These are phyloP conservation scores for Oxyria digyna DNA, from an alignment of 148 eudicot genomes.

Conservation along the genomic window DNA sequence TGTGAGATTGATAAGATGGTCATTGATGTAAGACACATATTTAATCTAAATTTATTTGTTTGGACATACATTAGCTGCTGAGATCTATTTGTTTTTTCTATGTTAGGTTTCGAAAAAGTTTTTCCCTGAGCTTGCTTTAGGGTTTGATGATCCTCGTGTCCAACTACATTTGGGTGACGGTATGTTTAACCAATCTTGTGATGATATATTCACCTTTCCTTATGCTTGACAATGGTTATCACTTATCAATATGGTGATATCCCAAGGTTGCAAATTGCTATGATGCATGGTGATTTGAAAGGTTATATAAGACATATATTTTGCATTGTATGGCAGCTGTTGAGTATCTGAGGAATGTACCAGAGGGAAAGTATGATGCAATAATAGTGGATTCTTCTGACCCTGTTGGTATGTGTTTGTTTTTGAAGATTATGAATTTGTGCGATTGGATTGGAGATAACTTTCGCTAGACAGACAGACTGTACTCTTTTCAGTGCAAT, in stretches of 20 bases:
- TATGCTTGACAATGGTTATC: too few relatives aligned
- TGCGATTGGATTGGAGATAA: not conserved
- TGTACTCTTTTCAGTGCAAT: not conserved
- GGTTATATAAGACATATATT: not conserved
- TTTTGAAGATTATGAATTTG: not conserved
- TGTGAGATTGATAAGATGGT: conserved; percentile 98
- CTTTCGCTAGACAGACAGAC: not conserved
- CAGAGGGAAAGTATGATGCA: conserved; percentile 85
- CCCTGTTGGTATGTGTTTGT: conserved; percentile 69
- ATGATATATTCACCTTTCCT: not conserved
- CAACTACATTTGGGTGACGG: conserved; percentile 89
- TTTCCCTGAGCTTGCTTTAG: conserved; percentile 74
- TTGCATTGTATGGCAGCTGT: conserved; percentile 40
- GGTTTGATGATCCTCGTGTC: conserved; percentile 94
- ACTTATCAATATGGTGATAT: too few relatives aligned
- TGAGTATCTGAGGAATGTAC: conserved; percentile 49
- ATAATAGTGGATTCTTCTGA: conserved; percentile 94
- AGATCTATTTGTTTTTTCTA: not conserved
- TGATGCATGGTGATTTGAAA: not conserved
- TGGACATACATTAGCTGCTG: not conserved
- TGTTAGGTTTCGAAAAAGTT: conserved; percentile 71
- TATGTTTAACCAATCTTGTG: conserved; percentile 16
- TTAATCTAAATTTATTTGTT: not conserved
- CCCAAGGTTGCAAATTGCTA: too few relatives aligned
- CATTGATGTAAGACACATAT: conserved; percentile 56